Percentiles rank a stretch among this genome's conserved stretches.
These are phyloP conservation scores for Neoboletus magnificus DNA, from an alignment of 768 basidiomycete species.

Conservation along the genomic window DNA sequence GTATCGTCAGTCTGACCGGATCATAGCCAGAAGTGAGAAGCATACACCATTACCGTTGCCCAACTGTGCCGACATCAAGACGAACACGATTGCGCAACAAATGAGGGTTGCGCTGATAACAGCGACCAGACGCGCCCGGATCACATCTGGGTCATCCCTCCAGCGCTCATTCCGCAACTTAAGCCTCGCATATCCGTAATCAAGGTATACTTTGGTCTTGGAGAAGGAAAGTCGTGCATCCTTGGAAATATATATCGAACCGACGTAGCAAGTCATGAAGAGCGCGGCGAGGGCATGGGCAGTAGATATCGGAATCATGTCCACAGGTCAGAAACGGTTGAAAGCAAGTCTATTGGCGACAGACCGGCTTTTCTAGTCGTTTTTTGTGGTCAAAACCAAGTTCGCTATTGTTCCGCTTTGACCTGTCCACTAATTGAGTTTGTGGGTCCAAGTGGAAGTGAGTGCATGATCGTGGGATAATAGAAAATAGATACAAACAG, in stretches of 20 bases:
- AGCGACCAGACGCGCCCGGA: constrained; percentile 71
- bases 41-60: constrained; percentile 17
- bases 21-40: neutral
- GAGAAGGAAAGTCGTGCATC: constrained; percentile 55
- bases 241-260: constrained; percentile 75
- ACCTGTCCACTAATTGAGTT: neutral
- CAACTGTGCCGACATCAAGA: constrained; percentile 35
- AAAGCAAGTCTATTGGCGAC: constrained; percentile 3
- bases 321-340: neutral
- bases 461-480: constrained; percentile 18
- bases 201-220: constrained; percentile 24
- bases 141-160: constrained; percentile 84
- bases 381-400: constrained; percentile 6
- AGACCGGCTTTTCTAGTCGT: constrained; percentile 12
- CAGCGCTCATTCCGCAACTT: constrained; percentile 46
- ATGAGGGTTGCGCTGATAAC: constrained; percentile 60
- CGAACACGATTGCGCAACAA: constrained; percentile 52
- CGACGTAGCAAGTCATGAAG: constrained; percentile 72
- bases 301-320: constrained; percentile 28
- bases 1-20: constrained; percentile 2
- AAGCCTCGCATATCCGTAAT: constrained; percentile 28
- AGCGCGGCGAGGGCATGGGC: constrained; percentile 56
- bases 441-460: constrained; percentile 9
- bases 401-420: constrained; percentile 14
- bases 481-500: constrained; percentile 17